These are phyloP conservation scores for Amanita pseudoporphyria DNA, from an alignment of 768 basidiomycete species.

Conservation along the genomic window DNA sequence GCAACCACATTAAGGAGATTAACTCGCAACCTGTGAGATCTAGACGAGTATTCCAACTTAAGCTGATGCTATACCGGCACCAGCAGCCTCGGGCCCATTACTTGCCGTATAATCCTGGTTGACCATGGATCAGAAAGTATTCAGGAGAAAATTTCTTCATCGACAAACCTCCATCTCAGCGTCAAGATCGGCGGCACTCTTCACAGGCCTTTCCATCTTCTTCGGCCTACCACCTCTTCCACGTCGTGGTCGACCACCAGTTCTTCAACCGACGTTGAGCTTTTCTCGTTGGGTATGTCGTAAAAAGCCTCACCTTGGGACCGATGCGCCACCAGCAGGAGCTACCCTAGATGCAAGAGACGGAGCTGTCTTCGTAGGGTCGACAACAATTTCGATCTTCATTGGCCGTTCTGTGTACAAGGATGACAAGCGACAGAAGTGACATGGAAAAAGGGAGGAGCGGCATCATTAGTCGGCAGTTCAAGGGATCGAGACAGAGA, in stretches of 20 bases:
- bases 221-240: conserved; percentile 32
- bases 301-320: conserved; percentile 23
- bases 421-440: conserved; percentile 18
- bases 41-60: background rate
- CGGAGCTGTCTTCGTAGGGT: conserved; percentile 52
- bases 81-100: conserved; percentile 26
- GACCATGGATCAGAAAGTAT: background rate
- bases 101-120: conserved; percentile 62
- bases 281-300: conserved; percentile 13
- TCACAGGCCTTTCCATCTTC: conserved; percentile 56
- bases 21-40: conserved; percentile 13
- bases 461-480: conserved; percentile 35
- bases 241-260: conserved; percentile 29
- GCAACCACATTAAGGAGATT: too few species aligned
- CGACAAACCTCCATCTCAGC: conserved; percentile 90
- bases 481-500: conserved; percentile 25
- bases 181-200: conserved; percentile 86
- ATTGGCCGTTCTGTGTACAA: conserved; percentile 78
- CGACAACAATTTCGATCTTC: conserved; percentile 97
- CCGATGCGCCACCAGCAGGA: conserved; percentile 41
- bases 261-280: conserved; percentile 11
- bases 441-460: conserved; percentile 33
- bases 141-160: background rate
- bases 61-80: conserved; percentile 15
- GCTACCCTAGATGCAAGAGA: conserved; percentile 81